Evolutionary conservation across 371 early-diverging fungal genomes (phyloP), one percentile per base, ranked within the genome.

Genomic region (Syncephalis plumigaleata): DNA sequence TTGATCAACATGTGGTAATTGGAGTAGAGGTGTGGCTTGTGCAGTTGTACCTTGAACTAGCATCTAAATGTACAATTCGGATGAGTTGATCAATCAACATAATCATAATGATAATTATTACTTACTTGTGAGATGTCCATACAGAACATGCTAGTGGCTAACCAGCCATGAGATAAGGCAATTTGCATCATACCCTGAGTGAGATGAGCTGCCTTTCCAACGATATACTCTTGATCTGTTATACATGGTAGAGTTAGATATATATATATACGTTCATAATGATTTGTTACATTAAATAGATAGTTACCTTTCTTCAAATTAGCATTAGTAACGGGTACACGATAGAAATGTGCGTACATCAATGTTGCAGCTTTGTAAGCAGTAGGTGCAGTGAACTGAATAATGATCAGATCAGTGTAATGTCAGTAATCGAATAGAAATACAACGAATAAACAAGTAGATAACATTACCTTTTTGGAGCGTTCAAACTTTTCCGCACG

Each of bases 111-210:
- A n/a, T n/a, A n/a, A 51, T 2, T 11, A 26, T 13, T 31, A 7
- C 52, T 38, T 56, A 65, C 55, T 57, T 87, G 90, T 25, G 76
- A 73, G 47, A 87, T 58, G 42, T 87, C 81, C 68, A 91, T 78
- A 37, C 79, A 60, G 9, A 46, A 46, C 9, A 77, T 51, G 1
- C 77, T 66, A 15, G 65, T 64, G 36, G 58, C 60, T 18, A 88
- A 61, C 88, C 89, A 89, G 49, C 77, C 76, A 55, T 87, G 81
- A 11, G 87, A 79, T 27, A 78, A 70, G 13, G 93, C 71, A 44
- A 95, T 88, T 55, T 91, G 91, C 36, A 87, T 63, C 56, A 93
- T 54, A 27, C 94, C 95, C 47, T 73, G 73, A 24, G 84, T 59
- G 25, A 94, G 67, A 43, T 76, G 79, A 44, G 81, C 62, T 9